phyloP scores from a whole-genome alignment of 2,329 filamentous ascomycete species.

The Calonectria pauciramosa region DNA sequence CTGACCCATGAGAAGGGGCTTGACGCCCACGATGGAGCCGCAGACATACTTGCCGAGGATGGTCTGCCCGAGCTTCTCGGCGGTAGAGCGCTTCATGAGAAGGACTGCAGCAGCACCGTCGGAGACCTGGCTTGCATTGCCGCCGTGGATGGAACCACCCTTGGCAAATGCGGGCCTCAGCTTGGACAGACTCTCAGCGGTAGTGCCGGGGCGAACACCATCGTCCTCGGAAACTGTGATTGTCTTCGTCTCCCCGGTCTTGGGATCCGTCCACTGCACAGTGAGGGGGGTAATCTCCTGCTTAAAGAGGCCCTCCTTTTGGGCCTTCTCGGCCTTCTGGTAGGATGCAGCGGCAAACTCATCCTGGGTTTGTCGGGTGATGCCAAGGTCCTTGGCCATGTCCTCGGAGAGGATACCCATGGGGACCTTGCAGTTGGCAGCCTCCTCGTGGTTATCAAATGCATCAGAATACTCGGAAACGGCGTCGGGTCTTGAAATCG shows the following conservation, averaged over 20 bases:
- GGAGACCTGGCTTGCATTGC: conserved; percentile 95
- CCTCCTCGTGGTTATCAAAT: conserved; percentile 83
- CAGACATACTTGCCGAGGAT: conserved; percentile 95
- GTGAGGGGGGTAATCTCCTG: conserved; percentile 91
- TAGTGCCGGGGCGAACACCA: conserved; percentile 87
- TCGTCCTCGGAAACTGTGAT: conserved; percentile 90
- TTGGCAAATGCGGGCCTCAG: conserved; percentile 92
- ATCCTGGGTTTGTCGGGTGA: conserved; percentile 83
- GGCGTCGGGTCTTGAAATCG: conserved; percentile 74
- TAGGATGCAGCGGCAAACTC: conserved; percentile 95
- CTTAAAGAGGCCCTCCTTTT: conserved; percentile 90
- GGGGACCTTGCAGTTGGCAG: conserved; percentile 96
- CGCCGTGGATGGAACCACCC: conserved; percentile 93
- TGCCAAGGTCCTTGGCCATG: conserved; percentile 89
- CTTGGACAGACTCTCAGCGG: conserved; percentile 89
- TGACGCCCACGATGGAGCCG: conserved; percentile 87
- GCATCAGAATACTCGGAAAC: conserved; percentile 94
- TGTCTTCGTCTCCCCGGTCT: conserved; percentile 86
- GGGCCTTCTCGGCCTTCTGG: conserved; percentile 88
- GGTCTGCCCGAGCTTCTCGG: conserved; percentile 87
- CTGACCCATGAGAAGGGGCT: conserved; percentile 94
- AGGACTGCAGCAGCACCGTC: conserved; percentile 96
- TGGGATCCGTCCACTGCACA: conserved; percentile 90
- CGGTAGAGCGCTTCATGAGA: conserved; percentile 94
- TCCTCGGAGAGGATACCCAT: conserved; percentile 96